Evolutionary conservation across 805 yeast genomes (phyloP).

Genomic region (Spathaspora girioi): DNA sequence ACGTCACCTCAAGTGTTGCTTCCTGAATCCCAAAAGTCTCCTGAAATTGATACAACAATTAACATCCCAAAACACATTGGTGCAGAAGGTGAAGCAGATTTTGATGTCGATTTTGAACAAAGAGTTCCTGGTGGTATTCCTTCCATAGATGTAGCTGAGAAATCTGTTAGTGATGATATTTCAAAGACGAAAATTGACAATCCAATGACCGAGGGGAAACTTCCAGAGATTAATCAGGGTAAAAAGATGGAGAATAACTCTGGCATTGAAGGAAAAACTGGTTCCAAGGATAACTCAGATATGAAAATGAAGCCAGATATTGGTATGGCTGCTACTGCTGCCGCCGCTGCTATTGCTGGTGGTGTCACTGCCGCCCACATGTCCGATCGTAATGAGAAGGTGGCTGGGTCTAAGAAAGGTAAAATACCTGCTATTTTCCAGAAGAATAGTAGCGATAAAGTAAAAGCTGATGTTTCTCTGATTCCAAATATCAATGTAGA

Average conservation of each 20-base stretch:
- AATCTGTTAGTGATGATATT: background rate
- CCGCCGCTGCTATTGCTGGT: constrained; percentile 1
- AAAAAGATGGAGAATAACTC: background rate
- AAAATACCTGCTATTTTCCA: background rate
- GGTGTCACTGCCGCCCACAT: background rate
- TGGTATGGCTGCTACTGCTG: constrained; percentile 5
- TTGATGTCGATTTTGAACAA: background rate
- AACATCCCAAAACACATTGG: background rate
- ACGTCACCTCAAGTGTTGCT: too few relatives aligned
- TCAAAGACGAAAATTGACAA: background rate
- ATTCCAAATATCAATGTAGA: background rate
- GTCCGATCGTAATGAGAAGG: background rate
- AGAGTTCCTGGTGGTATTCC: background rate
- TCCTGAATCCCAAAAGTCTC: background rate
- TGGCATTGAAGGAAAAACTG: background rate
- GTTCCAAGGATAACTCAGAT: background rate
- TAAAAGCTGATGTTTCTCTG: constrained; percentile 14
- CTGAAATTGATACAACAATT: background rate
- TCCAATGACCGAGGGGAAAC: background rate
- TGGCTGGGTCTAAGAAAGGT: background rate
- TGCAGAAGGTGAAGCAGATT: too few relatives aligned
- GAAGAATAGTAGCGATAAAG: background rate
- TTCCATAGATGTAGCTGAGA: too few relatives aligned
- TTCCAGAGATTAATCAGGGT: background rate
- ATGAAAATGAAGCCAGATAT: background rate